Base-by-base conservation (phyloP, 1,139 yeast species). In the Suhomyces maxii region DNA sequence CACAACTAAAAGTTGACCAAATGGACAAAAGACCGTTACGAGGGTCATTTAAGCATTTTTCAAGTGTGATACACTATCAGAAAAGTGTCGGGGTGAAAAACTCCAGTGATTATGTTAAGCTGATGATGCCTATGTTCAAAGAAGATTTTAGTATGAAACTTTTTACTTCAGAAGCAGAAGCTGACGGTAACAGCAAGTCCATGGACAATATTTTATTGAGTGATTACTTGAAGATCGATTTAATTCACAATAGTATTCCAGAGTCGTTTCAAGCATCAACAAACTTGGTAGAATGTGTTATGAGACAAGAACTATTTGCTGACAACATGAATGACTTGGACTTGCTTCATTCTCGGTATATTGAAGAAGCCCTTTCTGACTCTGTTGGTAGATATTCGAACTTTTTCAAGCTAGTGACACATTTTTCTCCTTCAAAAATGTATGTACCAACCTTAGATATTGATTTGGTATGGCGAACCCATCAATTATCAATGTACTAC, bases 381-480 rank as follows among this genome's bases (percentile, higher is more conserved):
- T 49, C 66, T 3, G 45, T 56, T 6, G 44, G 47, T 10, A 55
- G 72, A 38, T 69, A 72, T 44, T 40, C 48, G 3, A 53, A 65
- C 13, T 71, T 69, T 46, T 56, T 67, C 40, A 44, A 47, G 9
- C 36, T 70, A 25, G 45, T 69, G 33, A 49, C 49, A 1, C 9
- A 36, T 8, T 31, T 39, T 13, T 54, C 49, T 26, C 47, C 37
- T n/a, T 41, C 35, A 8, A 32, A 39, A 14, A 52, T 59, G 44
- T 53, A 64, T 14, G 68, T 71, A 1, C 76, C 77, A 0, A 68
- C 76, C 1, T 55, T 71, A 44, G 77, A 72, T 45, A 64, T 72
- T 28, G 76, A 72, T 47, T 56, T 72, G 37, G 57, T 67, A 1
- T 71, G 77, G 76, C 75, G 68, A 45, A 70, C 76, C 8, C 75